Base-by-base conservation (phyloP, 768 basidiomycete genomes). In the Suillus luteus region DNA sequence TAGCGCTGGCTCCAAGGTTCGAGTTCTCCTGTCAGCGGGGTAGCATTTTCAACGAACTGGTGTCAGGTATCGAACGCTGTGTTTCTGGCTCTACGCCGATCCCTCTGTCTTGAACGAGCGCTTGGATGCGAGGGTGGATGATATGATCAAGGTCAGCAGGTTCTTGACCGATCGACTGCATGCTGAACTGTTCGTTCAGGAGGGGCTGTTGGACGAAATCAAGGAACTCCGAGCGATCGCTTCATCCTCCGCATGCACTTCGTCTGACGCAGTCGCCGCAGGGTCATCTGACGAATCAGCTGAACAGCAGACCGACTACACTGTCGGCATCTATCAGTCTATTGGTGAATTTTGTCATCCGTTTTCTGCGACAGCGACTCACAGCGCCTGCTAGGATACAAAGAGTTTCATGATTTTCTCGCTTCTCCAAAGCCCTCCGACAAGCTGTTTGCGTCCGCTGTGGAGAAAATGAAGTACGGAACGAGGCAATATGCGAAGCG, bases 401-500 rank as follows among this genome's bases (percentile, higher is more conserved):
- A 90, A 73, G 96, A 98, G 76, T 98, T 99, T 70, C 80, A 87
- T 66, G 71, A 80, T 27, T 89, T 91, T 75, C 78, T 94, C 33
- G 76, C 78, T n/a, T 74, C 80, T 14, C 68, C 81, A 10, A 69
- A 79, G 15, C 75, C 75, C 3, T 71, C 81, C 49, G 71, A 79
- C 65, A 68, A 77, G 58, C 71, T 76, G 12, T 91, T 89, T 70
- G 64, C 76, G 4, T 76, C 78, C 15, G 91, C 90, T 0, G 77
- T 92, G 8, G 88, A 91, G 49, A 82, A 82, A 11, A 96, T 95
- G 89, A 97, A 98, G 73, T 75, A 83, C 0, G 88, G 91, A 0
- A 99, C 96, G 9, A 81, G 91, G 24, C 90, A 95, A 75, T 99
- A 99, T 72, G 93, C 97, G 0, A 93, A 91, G 72, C 81, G 89